Conservation (phyloP, 768 basidiomycete genomes). For the Agrocybe praecox region DNA sequence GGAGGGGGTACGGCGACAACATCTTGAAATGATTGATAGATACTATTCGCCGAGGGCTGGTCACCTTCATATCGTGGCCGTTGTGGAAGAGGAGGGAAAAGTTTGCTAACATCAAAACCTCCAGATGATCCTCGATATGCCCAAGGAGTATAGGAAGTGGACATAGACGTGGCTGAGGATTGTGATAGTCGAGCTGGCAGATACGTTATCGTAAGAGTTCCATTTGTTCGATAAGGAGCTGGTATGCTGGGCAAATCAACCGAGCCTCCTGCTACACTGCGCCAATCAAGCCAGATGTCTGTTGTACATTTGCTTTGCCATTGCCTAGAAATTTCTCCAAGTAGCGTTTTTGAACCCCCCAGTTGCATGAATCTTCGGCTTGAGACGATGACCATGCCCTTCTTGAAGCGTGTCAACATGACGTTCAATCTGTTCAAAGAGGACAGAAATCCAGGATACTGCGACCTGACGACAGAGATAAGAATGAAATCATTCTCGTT, state of each 20-base stretch:
- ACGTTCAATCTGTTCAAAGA: conserved; percentile 53
- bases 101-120: neutral
- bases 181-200: neutral
- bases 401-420: conserved; percentile 49
- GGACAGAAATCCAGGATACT: conserved; percentile 45
- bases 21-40: neutral
- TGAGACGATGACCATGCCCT: conserved; percentile 50
- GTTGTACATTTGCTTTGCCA: conserved; percentile 20
- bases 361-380: conserved; percentile 39
- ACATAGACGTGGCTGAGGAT: neutral
- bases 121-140: neutral
- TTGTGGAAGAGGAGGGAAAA: neutral
- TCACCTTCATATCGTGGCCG: neutral
- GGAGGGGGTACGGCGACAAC: too few relatives aligned
- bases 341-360: conserved; percentile 38
- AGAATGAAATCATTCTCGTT: conserved; percentile 55
- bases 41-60: too few relatives aligned
- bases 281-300: conserved; percentile 35
- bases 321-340: conserved; percentile 37
- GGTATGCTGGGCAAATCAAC: conserved; percentile 33
- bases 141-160: neutral
- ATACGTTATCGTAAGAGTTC: neutral
- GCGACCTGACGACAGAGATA: conserved; percentile 52
- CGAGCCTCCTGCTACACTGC: conserved; percentile 23
- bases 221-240: neutral